A percentile compares a stretch with the other conserved stretches of the same genome.
These are phyloP conservation scores for Nelumbo lutea DNA, from an alignment of 164 flowering plant species.

Conservation along the genomic window DNA sequence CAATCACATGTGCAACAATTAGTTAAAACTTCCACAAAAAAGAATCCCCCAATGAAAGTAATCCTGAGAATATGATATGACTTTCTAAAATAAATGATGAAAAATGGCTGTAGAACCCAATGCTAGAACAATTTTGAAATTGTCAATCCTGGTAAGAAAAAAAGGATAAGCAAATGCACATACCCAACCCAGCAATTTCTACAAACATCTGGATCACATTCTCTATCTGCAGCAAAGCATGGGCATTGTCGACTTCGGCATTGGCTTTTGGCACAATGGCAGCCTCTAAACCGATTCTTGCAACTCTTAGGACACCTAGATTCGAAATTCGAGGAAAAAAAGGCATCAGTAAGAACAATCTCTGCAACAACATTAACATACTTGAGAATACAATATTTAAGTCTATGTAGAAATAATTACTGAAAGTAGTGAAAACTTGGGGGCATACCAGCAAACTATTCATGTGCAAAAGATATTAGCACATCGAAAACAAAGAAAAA, in stretches of 20 bases:
- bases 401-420: background rate
- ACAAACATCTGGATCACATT: slow-evolving; percentile 99
- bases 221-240: slow-evolving; percentile 98
- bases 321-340: background rate
- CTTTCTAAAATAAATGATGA: background rate
- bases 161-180: slow-evolving; percentile 8
- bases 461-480: background rate
- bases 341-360: background rate
- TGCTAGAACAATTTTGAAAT: background rate
- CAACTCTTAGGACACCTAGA: slow-evolving; percentile 90
- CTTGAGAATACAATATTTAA: background rate
- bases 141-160: background rate
- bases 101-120: background rate
- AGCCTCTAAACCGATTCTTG: slow-evolving; percentile 96
- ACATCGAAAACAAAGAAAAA: too few relatives aligned
- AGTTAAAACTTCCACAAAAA: too few relatives aligned
- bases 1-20: too few relatives aligned
- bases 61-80: background rate
- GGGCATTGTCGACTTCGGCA: slow-evolving; percentile 99
- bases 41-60: background rate
- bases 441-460: background rate
- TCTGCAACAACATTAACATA: background rate
- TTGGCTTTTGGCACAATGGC: slow-evolving; percentile 99
- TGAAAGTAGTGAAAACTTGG: background rate
- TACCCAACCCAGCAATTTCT: slow-evolving; percentile 99